Evolutionary conservation across 2,329 filamentous ascomycete genomes (phyloP).

Genomic region (Xenosphaeropsis pyriputrescens): DNA sequence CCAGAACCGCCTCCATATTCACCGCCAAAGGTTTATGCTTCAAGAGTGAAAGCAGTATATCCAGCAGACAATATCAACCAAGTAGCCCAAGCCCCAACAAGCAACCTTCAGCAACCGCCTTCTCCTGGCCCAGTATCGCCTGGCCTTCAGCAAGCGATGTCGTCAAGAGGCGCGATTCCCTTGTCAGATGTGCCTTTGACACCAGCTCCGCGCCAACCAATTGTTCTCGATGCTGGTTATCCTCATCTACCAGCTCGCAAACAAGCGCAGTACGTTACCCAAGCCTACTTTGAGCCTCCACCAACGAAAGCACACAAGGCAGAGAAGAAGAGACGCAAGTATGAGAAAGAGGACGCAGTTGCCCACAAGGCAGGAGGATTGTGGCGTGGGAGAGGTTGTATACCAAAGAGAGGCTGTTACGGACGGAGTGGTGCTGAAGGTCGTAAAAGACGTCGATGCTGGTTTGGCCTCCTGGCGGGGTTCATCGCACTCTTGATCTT

Average conservation of each 20-base stretch:
- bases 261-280: constrained; percentile 3
- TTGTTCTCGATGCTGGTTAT: constrained; percentile 17
- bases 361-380: constrained; percentile 41
- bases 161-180: constrained; percentile 42
- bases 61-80: constrained; percentile 31
- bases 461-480: constrained; percentile 32
- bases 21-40: constrained; percentile 9
- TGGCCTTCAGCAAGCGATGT: constrained; percentile 45
- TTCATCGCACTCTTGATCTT: constrained; percentile 41
- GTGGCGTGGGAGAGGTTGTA: constrained; percentile 51
- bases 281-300: constrained; percentile 5
- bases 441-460: constrained; percentile 46
- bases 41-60: constrained; percentile 39
- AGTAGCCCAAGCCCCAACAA: not conserved
- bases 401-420: constrained; percentile 49
- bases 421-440: constrained; percentile 48
- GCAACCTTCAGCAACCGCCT: constrained; percentile 31
- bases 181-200: constrained; percentile 42
- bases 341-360: constrained; percentile 51
- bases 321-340: constrained; percentile 30
- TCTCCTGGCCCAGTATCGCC: constrained; percentile 50
- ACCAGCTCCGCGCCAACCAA: constrained; percentile 9
- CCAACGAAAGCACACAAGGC: constrained; percentile 13
- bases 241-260: constrained; percentile 9
- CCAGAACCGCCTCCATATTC: constrained; percentile 16